These are phyloP conservation scores for Pseudozyma hubeiensis DNA, from an alignment of 1,284 basidiomycete genomes.

Conservation along the genomic window DNA sequence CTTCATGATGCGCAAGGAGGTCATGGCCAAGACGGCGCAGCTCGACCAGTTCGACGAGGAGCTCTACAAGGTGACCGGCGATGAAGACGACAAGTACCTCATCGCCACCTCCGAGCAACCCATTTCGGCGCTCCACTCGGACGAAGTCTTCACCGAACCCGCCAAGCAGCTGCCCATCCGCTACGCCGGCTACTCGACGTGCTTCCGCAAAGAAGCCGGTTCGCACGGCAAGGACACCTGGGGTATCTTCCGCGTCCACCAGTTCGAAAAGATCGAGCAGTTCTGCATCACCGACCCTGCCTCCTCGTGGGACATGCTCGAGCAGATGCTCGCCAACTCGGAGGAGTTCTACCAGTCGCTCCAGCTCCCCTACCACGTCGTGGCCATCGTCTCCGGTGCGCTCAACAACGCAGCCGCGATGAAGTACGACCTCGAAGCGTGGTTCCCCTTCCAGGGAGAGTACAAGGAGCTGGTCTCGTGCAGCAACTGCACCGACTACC, in stretches of 20 bases:
- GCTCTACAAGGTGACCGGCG: slow-evolving; percentile 89
- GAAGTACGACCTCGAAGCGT: slow-evolving; percentile 98
- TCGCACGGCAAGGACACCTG: slow-evolving; percentile 97
- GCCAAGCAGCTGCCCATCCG: slow-evolving; percentile 88
- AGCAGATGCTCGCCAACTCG: slow-evolving; percentile 87
- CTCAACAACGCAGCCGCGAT: slow-evolving; percentile 95
- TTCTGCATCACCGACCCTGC: slow-evolving; percentile 92
- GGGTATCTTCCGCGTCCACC: slow-evolving; percentile 99
- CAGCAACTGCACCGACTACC: slow-evolving; percentile 72
- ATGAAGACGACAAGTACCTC: slow-evolving; percentile 97
- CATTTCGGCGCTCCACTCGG: slow-evolving; percentile 92
- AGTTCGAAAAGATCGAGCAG: slow-evolving; percentile 98
- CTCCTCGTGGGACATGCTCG: slow-evolving; percentile 90
- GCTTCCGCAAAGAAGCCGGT: slow-evolving; percentile 98
- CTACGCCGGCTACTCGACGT: slow-evolving; percentile 82
- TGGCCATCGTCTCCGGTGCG: slow-evolving; percentile 95
- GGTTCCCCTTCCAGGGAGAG: slow-evolving; percentile 97
- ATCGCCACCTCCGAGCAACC: slow-evolving; percentile 99
- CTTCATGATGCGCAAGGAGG: slow-evolving; percentile 98
- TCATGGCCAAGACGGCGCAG: slow-evolving; percentile 97
- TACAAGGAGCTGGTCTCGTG: slow-evolving; percentile 83
- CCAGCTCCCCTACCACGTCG: slow-evolving; percentile 88
- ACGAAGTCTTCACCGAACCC: slow-evolving; percentile 96
- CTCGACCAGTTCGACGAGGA: slow-evolving; percentile 98
- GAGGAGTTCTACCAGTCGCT: slow-evolving; percentile 97